These are phyloP conservation scores for Camelina hispida DNA, from an alignment of 345 rosid genomes.

Conservation along the genomic window DNA sequence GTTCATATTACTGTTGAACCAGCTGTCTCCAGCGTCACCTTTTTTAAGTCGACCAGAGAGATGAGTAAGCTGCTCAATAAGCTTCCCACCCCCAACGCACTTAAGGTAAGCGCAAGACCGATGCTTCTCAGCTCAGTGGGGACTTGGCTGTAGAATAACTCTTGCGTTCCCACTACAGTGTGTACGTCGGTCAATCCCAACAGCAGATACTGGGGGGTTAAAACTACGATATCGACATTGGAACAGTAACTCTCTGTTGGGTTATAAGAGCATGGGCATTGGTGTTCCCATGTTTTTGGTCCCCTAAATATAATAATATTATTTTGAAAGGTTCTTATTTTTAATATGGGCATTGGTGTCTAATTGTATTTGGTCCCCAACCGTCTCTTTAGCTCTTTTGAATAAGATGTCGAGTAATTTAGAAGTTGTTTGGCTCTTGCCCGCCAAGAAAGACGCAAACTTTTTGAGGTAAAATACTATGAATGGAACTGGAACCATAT, in stretches of 20 bases:
- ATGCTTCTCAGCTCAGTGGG: constrained; percentile 48
- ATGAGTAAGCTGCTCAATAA: constrained; percentile 56
- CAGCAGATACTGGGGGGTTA: constrained; percentile 21
- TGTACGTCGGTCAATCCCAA: constrained; percentile 36
- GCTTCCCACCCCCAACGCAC: constrained; percentile 47
- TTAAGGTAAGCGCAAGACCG: constrained; percentile 47
- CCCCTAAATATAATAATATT: too few species aligned
- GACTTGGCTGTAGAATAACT: constrained; percentile 51
- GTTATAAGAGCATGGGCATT: too few species aligned
- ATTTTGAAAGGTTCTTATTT: too few species aligned
- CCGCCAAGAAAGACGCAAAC: too few species aligned
- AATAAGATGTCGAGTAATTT: too few species aligned
- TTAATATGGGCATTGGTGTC: too few species aligned
- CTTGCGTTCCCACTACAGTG: constrained; percentile 51
- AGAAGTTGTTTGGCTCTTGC: too few species aligned
- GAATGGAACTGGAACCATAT: too few species aligned
- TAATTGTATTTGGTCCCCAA: too few species aligned
- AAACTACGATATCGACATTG: constrained; percentile 33
- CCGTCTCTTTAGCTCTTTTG: too few species aligned
- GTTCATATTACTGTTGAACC: constrained; percentile 68
- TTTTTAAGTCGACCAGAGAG: constrained; percentile 42
- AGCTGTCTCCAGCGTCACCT: constrained; percentile 37
- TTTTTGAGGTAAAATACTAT: too few species aligned
- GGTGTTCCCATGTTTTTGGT: too few species aligned
- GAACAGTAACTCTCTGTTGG: constrained; percentile 34